Evolutionary conservation across 1,284 basidiomycete species (phyloP).

Genomic region (Coniophora puteana): DNA sequence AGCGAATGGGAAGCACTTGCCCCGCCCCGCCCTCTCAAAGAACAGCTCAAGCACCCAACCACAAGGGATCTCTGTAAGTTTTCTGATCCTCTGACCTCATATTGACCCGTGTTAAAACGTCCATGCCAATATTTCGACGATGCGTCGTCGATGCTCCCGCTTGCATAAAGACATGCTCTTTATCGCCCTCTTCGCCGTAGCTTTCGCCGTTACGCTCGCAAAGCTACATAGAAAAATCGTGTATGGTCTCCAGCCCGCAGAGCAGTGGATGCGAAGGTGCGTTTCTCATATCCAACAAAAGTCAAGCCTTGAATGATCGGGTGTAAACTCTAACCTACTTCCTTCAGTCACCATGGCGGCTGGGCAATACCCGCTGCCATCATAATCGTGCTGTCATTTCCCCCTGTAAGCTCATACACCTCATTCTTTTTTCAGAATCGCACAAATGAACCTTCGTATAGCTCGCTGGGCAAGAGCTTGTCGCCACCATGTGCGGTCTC

Average conservation of each 20-base stretch:
- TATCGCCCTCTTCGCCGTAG: conserved; percentile 32
- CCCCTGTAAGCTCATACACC: conserved; percentile 47
- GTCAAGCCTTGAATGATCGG: background rate
- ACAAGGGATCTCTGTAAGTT: too few relatives aligned
- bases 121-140: too few relatives aligned
- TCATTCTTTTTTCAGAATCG: background rate
- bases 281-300: conserved; percentile 22
- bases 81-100: too few relatives aligned
- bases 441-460: conserved; percentile 9
- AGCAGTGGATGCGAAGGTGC: conserved; percentile 59
- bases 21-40: too few relatives aligned
- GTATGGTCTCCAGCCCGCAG: conserved; percentile 58
- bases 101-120: too few relatives aligned
- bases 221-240: conserved; percentile 64
- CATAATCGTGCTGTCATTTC: conserved; percentile 75
- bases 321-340: too few relatives aligned
- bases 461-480: conserved; percentile 43
- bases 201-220: conserved; percentile 53
- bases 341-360: conserved; percentile 43
- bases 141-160: too few relatives aligned
- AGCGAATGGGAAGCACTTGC: conserved; percentile 48
- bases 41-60: too few relatives aligned
- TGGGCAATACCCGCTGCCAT: conserved; percentile 84
- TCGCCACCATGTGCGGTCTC: conserved; percentile 49
- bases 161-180: conserved; percentile 30